A percentile compares a stretch with the other conserved stretches of the same genome.
These are phyloP conservation scores for Acorus gramineus DNA, from an alignment of 106 monocot species.

Conservation along the genomic window DNA sequence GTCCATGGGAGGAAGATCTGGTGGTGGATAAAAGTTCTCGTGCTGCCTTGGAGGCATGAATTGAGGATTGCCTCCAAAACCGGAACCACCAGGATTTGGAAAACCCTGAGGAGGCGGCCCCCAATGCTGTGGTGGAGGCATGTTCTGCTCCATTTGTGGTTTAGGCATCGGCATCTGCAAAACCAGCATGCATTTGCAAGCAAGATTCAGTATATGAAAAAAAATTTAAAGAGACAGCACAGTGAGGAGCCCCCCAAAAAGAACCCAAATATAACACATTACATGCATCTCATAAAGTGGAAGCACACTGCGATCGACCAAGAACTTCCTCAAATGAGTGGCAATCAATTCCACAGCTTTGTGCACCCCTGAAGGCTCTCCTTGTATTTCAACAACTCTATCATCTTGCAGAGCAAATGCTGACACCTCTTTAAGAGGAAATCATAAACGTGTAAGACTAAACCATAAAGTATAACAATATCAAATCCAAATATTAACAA, in stretches of 20 bases:
- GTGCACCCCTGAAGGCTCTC: slow-evolving; percentile 38
- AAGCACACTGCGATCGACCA: slow-evolving; percentile 58
- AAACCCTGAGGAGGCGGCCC: slow-evolving; percentile 53
- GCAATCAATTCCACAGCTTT: slow-evolving; percentile 51
- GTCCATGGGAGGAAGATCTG: slow-evolving; percentile 44
- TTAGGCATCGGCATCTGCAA: slow-evolving; percentile 44
- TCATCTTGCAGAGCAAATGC: slow-evolving; percentile 60
- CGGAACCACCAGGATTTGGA: slow-evolving; percentile 31
- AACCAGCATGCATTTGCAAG: neutral
- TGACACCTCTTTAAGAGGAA: slow-evolving; percentile 49
- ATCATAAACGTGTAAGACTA: neutral
- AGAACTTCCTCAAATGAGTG: slow-evolving; percentile 49
- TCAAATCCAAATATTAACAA: too few relatives aligned
- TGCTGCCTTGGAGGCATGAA: slow-evolving; percentile 51
- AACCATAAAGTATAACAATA: too few relatives aligned
- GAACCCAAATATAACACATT: slow-evolving; percentile 3
- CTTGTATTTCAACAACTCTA: slow-evolving; percentile 68
- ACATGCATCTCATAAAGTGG: slow-evolving; percentile 48
- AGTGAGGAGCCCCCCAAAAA: too few relatives aligned
- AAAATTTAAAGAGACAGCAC: too few relatives aligned
- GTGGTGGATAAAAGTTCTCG: slow-evolving; percentile 58
- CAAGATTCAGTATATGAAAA: neutral
- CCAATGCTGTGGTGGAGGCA: slow-evolving; percentile 66
- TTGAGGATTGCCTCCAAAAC: slow-evolving; percentile 53
- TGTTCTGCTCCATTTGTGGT: slow-evolving; percentile 47